A percentile compares a stretch with the other conserved stretches of the same genome.
These are phyloP conservation scores for Cryptococcus sp. DNA, from an alignment of 1,284 basidiomycete genomes.

Conservation along the genomic window DNA sequence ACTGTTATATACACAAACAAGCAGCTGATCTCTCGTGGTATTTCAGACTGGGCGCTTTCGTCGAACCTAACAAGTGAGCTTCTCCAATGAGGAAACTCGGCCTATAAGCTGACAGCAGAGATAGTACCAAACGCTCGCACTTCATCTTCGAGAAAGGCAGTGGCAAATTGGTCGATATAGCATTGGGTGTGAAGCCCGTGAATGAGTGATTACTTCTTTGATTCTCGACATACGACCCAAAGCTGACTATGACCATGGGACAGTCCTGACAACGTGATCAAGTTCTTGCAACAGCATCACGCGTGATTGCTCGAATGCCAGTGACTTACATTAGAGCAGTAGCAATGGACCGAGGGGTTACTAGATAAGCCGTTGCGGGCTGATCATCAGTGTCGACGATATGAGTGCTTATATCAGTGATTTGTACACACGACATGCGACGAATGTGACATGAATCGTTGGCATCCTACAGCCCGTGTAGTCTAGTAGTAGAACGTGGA, in stretches of 20 bases:
- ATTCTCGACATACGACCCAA: not conserved
- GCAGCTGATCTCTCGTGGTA: not conserved
- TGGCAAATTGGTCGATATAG: constrained; percentile 78
- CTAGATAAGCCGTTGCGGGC: no score
- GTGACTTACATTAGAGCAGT: no score
- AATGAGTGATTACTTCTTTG: constrained; percentile 56
- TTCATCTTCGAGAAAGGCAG: constrained; percentile 82
- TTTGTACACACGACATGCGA: no score
- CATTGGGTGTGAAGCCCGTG: constrained; percentile 76
- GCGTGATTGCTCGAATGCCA: not conserved
- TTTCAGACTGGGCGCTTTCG: constrained; percentile 69
- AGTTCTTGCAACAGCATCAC: constrained; percentile 16
- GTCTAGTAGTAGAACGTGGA: no score
- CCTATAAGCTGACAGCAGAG: constrained; percentile 1
- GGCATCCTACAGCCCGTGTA: no score
- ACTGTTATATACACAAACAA: not conserved
- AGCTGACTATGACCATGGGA: not conserved
- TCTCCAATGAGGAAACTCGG: no score
- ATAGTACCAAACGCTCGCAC: constrained; percentile 77
- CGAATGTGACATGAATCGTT: no score
- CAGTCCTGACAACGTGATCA: constrained; percentile 18
- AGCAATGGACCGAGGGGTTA: no score
- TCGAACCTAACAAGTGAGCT: constrained; percentile 62
- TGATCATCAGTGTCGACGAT: no score
- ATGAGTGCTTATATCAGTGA: no score